Evolutionary conservation across 1,139 yeast genomes (phyloP), one percentile per base, ranked within the genome.

Genomic region (Hanseniaspora sp.): DNA sequence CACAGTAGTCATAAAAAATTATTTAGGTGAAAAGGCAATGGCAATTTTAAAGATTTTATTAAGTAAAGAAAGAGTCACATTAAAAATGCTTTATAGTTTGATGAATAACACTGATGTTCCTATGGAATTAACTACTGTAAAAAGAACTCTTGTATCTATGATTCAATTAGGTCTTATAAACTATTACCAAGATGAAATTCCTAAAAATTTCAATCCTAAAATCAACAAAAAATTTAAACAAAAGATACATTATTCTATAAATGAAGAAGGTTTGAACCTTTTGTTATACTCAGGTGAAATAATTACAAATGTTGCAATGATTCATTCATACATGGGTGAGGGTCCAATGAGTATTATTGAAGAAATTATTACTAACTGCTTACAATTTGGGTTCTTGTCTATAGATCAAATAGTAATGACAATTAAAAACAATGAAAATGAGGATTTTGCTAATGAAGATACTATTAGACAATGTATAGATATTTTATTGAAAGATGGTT

Each of bases 241-340:
- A 28, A 48, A 48, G 18, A 46, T 54, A 0, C 77, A 71, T 60
- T 88, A 87, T 65, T 74, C 74, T 40, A 77, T 82, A 58, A 76
- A 83, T 61, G 82, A 81, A 59, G 74, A 72, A 31, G 95, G 95
- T 7, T 70, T 83, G 28, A 72, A 80, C 60, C 67, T 77, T 54
- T 71, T 86, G 54, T 66, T 88, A 35, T 86, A 87, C 67, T 75
- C 90, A 39, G 96, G 95, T 35, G 86, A 86, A 53, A 80, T 88
- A 57, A 73, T 86, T 40, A 69, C 77, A 46, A 74, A 74, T 55
- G 75, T 84, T 8, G 53, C 59, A 17, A 52, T 48, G 15, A 48
- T 56, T 18, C 62, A 61, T 42, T 57, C 61, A n/a, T 74, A 74
- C 31, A 72, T 71, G 13, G 71, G 69, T 55, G 55, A 65, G 6